Percentiles rank a stretch among this genome's conserved stretches.
Conservation (phyloP, 2,329 filamentous ascomycete genomes). For the Claviceps paspali region DNA sequence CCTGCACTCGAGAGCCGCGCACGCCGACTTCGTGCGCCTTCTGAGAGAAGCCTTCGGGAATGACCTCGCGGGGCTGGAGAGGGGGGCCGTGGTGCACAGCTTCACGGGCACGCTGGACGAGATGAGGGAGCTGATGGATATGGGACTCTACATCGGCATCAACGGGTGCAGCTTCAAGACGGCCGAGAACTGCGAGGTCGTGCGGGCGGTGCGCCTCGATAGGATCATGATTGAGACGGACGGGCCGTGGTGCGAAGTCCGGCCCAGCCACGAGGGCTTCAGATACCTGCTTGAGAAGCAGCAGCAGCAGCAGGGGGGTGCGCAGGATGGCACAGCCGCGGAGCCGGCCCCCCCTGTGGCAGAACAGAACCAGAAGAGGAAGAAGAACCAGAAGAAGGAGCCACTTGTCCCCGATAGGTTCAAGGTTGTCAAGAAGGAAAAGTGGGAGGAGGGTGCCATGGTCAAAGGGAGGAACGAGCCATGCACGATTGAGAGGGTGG, state of each 20-base stretch:
- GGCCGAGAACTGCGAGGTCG: conserved; percentile 74
- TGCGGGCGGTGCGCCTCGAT: conserved; percentile 62
- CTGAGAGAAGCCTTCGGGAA: conserved; percentile 44
- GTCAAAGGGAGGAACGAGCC: conserved; percentile 93
- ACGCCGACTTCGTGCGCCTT: conserved; percentile 65
- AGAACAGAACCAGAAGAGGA: conserved; percentile 21
- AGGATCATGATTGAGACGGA: conserved; percentile 90
- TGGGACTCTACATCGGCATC: conserved; percentile 83
- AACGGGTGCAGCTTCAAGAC: conserved; percentile 97
- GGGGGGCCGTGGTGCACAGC: conserved; percentile 76
- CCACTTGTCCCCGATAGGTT: conserved; percentile 56
- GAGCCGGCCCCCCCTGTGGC: conserved; percentile 13
- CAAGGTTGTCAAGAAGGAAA: conserved; percentile 89
- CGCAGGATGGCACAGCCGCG: conserved; percentile 11
- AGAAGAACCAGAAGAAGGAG: conserved; percentile 41
- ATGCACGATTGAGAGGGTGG: conserved; percentile 71
- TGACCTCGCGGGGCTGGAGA: conserved; percentile 50
- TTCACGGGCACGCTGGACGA: conserved; percentile 84
- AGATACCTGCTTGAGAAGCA: conserved; percentile 43
- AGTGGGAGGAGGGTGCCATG: conserved; percentile 75
- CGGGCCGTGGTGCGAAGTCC: conserved; percentile 93
- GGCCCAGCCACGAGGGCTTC: conserved; percentile 73
- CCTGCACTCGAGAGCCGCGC: conserved; percentile 78
- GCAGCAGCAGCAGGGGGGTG: conserved; percentile 9
- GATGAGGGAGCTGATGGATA: conserved; percentile 61